These are phyloP conservation scores for Creolimax fragrantissima DNA, from an alignment of 78 protist genomes.

Conservation along the genomic window DNA sequence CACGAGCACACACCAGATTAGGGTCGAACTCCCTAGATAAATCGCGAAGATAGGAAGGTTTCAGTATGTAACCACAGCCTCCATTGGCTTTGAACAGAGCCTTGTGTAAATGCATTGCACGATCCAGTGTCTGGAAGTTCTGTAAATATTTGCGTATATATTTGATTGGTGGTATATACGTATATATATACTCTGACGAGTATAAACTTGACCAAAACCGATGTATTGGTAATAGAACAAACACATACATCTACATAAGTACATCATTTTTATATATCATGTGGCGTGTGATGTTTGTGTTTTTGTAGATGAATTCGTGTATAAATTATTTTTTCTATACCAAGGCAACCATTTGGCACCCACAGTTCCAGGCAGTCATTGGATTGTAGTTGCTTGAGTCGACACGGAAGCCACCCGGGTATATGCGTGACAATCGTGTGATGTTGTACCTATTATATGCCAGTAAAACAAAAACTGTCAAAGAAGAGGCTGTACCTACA, in stretches of 20 bases:
- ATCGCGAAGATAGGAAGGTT: slow-evolving; percentile 12
- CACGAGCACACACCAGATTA: neutral
- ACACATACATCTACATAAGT: no score
- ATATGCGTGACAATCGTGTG: neutral
- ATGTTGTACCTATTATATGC: neutral
- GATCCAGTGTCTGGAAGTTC: slow-evolving; percentile 60
- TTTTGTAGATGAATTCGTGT: neutral
- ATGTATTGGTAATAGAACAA: no score
- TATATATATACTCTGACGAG: neutral
- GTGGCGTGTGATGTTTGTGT: neutral
- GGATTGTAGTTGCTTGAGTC: slow-evolving; percentile 61
- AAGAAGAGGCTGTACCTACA: no score
- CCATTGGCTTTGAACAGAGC: slow-evolving; percentile 7
- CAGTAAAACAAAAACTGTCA: no score
- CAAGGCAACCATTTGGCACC: slow-evolving; percentile 66
- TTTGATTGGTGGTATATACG: neutral
- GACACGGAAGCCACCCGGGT: neutral
- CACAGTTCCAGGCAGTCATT: slow-evolving; percentile 28
- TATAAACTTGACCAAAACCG: no score
- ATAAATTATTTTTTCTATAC: neutral
- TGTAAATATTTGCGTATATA: neutral
- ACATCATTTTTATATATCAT: no score
- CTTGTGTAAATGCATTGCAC: slow-evolving; percentile 38
- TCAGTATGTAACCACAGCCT: slow-evolving; percentile 29
- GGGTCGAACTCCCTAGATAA: neutral